A percentile compares a stretch with the other conserved stretches of the same genome.
These are phyloP conservation scores for Botrytis fragariae DNA, from an alignment of 2,329 filamentous ascomycete species.

Conservation along the genomic window DNA sequence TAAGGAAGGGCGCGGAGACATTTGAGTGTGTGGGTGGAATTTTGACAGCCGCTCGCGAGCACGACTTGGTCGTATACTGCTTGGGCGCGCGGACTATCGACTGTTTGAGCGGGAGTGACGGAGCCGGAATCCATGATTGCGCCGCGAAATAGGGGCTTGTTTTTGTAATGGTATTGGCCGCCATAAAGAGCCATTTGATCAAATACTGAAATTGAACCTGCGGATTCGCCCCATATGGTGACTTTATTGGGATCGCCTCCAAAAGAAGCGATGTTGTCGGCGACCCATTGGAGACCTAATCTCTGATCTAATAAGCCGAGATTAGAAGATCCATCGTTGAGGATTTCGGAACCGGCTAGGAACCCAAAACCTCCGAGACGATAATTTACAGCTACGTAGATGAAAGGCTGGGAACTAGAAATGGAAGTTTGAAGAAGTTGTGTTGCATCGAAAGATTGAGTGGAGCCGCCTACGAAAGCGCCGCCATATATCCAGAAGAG, in stretches of 20 bases:
- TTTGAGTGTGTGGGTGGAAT: conserved; percentile 54
- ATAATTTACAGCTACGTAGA: conserved; percentile 61
- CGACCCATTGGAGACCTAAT: conserved; percentile 59
- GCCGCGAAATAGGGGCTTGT: conserved; percentile 68
- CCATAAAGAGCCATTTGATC: conserved; percentile 74
- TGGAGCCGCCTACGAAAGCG: conserved; percentile 43
- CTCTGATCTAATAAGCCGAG: conserved; percentile 62
- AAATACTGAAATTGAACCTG: conserved; percentile 67
- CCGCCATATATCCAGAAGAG: conserved; percentile 41
- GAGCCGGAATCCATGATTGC: conserved; percentile 76
- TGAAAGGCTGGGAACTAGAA: conserved; percentile 59
- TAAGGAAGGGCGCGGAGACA: conserved; percentile 64
- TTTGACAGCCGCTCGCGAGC: conserved; percentile 57
- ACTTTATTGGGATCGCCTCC: conserved; percentile 52
- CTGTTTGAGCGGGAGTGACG: conserved; percentile 56
- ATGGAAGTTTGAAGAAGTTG: conserved; percentile 52
- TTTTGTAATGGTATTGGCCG: conserved; percentile 71
- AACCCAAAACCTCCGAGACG: conserved; percentile 69
- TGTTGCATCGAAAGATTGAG: conserved; percentile 50
- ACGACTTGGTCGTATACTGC: conserved; percentile 61
- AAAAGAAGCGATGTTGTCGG: conserved; percentile 70
- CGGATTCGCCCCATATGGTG: conserved; percentile 54
- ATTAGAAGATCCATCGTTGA: conserved; percentile 56
- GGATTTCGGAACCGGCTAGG: conserved; percentile 53
- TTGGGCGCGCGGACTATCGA: conserved; percentile 66